phyloP scores from a whole-genome alignment of 345 rosid genomes.

The Eucalyptus tenuipes region DNA sequence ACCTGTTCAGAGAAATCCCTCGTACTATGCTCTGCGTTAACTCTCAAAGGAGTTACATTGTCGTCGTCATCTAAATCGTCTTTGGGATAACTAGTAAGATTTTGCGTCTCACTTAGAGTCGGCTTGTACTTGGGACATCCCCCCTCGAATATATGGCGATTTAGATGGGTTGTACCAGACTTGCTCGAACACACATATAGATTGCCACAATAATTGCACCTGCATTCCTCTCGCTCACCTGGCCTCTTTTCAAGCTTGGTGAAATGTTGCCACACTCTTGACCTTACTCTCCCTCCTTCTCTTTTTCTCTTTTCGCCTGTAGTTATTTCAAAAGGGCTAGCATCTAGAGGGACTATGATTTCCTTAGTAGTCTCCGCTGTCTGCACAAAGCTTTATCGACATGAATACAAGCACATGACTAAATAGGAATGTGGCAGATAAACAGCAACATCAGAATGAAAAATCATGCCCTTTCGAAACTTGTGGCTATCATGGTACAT shows the following conservation, averaged over 20 bases:
- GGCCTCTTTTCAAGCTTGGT: not conserved
- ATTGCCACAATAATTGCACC: not conserved
- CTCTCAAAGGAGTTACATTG: not conserved
- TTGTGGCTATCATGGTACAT: not conserved
- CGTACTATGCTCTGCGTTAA: not conserved
- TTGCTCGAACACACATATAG: not conserved
- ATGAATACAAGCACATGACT: not conserved
- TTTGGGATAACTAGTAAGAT: not conserved
- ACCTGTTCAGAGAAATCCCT: not conserved
- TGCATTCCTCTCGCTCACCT: not conserved
- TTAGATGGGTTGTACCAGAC: not conserved
- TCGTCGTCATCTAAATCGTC: not conserved
- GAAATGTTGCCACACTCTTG: not conserved
- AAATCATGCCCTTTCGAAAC: not conserved
- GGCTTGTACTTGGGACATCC: not conserved
- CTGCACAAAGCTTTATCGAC: not conserved
- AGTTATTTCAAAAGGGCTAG: not conserved
- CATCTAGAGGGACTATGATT: not conserved
- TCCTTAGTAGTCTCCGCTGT: not conserved
- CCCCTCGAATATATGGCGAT: not conserved
- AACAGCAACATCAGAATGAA: not conserved
- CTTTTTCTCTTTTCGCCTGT: not conserved
- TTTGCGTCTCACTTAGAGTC: not conserved
- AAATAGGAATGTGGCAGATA: not conserved
- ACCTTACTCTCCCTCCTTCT: not conserved